phyloP scores from a whole-genome alignment of 2,329 filamentous ascomycete species.

The Lasiodiplodia citricola region DNA sequence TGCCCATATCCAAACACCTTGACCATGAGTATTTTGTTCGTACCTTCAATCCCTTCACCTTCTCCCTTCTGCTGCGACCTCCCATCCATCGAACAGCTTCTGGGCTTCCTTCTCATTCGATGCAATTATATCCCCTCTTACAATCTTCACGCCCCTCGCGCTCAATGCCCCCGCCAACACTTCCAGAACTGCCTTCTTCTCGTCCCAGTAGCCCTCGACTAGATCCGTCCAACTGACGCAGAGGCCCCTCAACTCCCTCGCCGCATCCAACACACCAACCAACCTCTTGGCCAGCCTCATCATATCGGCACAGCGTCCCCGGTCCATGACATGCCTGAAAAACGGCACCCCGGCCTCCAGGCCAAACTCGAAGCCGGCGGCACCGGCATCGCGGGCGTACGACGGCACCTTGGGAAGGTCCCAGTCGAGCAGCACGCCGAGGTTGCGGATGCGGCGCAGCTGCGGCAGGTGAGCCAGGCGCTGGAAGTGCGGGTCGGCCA shows the following conservation, averaged over 20 bases:
- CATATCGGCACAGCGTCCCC: conserved; percentile 6
- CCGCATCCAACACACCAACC: conserved; percentile 4
- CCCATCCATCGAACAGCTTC: conserved; percentile 7
- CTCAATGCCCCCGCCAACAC: background rate
- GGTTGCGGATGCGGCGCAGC: conserved; percentile 9
- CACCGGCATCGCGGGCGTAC: background rate
- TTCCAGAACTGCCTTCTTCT: background rate
- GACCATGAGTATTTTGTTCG: background rate
- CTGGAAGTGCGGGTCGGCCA: conserved; percentile 23
- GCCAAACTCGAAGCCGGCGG: conserved; percentile 11
- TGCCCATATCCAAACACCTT: background rate
- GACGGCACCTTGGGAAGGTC: conserved; percentile 1
- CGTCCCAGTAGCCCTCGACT: conserved; percentile 19
- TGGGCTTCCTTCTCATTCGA: background rate
- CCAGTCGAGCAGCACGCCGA: conserved; percentile 12
- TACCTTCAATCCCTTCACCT: background rate
- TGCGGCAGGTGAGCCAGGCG: conserved; percentile 8
- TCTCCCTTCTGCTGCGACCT: background rate
- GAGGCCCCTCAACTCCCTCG: background rate
- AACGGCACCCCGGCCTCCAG: conserved; percentile 10
- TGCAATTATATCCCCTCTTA: conserved; percentile 2
- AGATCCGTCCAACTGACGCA: conserved; percentile 13
- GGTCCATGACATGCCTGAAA: conserved; percentile 11
- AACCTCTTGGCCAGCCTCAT: conserved; percentile 10
- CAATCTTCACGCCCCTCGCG: conserved; percentile 2